These are phyloP conservation scores for Buddleja alternifolia DNA, from an alignment of 257 asterid genomes.

Conservation along the genomic window DNA sequence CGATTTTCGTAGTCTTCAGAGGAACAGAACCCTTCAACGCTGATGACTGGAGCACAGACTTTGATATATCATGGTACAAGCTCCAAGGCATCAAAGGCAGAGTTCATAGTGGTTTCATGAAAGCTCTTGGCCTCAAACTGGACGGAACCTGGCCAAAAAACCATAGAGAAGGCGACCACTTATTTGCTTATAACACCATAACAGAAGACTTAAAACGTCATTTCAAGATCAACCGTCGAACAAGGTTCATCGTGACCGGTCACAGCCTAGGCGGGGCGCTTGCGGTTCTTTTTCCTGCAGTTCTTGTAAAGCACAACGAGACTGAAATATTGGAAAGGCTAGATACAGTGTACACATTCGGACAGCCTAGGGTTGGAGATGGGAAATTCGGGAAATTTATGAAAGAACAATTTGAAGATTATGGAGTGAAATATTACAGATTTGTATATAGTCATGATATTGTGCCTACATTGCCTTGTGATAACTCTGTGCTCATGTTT, in stretches of 20 bases:
- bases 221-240: not conserved
- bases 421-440: conserved; percentile 46
- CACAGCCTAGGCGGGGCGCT: conserved; percentile 83
- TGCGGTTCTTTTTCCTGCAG: conserved; percentile 55
- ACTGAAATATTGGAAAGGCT: conserved; percentile 42
- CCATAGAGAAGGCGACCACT: not conserved
- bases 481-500: conserved; percentile 39
- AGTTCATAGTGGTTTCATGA: conserved; percentile 64
- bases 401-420: conserved; percentile 33
- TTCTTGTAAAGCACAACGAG: conserved; percentile 50
- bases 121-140: conserved; percentile 58
- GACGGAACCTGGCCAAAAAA: conserved; percentile 38
- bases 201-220: conserved; percentile 34
- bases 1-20: conserved; percentile 47
- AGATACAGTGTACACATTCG: conserved; percentile 63
- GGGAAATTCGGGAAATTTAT: conserved; percentile 48
- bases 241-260: conserved; percentile 55
- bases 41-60: conserved; percentile 51
- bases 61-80: conserved; percentile 56
- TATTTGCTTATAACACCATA: conserved; percentile 45
- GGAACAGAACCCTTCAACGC: conserved; percentile 55
- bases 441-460: conserved; percentile 64
- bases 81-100: conserved; percentile 40
- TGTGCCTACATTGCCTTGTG: conserved; percentile 63
- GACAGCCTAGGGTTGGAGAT: conserved; percentile 79